phyloP scores from a whole-genome alignment of 2,329 filamentous ascomycete species.

The Sclerotinia nivalis region DNA sequence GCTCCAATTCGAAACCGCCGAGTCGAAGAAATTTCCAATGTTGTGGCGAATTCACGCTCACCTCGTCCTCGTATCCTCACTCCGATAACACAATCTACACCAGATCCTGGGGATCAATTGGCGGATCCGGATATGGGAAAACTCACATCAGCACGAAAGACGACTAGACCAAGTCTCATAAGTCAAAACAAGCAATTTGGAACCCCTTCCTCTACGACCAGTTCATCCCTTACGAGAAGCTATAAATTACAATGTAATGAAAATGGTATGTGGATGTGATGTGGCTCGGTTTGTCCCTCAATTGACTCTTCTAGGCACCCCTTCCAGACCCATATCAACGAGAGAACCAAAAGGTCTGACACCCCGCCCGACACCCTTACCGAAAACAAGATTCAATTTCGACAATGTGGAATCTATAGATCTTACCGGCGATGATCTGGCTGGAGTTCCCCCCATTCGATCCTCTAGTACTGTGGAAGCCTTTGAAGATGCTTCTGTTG shows the following conservation, averaged over 20 bases:
- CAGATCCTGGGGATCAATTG: conserved; percentile 22
- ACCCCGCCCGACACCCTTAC: conserved; percentile 38
- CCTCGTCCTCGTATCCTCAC: conserved; percentile 30
- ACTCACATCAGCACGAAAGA: conserved; percentile 36
- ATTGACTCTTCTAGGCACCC: conserved; percentile 32
- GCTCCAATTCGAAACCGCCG: conserved; percentile 27
- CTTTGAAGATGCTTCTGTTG: conserved; percentile 28
- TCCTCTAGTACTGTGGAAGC: conserved; percentile 35
- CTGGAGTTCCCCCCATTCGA: conserved; percentile 16
- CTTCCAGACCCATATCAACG: conserved; percentile 26
- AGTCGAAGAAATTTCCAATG: conserved; percentile 31
- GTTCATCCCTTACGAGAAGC: conserved; percentile 31
- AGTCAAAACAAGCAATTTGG: conserved; percentile 38
- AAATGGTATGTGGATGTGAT: conserved; percentile 29
- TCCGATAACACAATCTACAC: conserved; percentile 26
- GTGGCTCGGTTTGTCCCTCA: neutral
- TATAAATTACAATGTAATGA: conserved; percentile 33
- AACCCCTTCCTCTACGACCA: conserved; percentile 39
- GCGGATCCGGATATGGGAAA: conserved; percentile 38
- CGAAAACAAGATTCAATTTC: conserved; percentile 30
- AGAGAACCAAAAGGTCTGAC: conserved; percentile 21
- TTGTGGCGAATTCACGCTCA: conserved; percentile 31
- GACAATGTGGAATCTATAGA: conserved; percentile 39
- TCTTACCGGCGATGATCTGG: conserved; percentile 37
- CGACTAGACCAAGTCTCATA: conserved; percentile 34